A percentile compares a stretch with the other conserved stretches of the same genome.
Evolutionary conservation across 345 rosid species (phyloP).

Genomic region (Syzygium oleosum): DNA sequence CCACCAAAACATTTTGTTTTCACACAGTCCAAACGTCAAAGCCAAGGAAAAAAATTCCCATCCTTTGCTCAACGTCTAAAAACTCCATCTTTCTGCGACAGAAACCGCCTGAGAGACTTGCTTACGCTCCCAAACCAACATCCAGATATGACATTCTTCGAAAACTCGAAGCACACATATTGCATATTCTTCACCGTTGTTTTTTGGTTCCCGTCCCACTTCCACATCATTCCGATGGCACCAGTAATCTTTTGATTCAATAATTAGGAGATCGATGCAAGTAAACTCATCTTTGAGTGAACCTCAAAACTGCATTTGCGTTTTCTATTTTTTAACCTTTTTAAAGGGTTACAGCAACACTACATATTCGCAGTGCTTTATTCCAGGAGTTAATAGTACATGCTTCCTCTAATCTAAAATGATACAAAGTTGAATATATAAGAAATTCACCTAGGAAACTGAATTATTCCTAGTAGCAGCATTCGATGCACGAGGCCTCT

Average conservation of each 20-base stretch:
- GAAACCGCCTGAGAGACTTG: background rate
- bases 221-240: background rate
- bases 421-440: background rate
- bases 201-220: background rate
- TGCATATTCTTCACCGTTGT: background rate
- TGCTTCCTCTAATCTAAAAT: background rate
- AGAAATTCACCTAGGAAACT: background rate
- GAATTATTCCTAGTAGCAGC: background rate
- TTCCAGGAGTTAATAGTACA: background rate
- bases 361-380: background rate
- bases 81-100: background rate
- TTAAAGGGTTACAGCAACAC: background rate
- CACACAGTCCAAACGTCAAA: background rate
- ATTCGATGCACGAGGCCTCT: slow-evolving; percentile 15
- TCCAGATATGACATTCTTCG: background rate
- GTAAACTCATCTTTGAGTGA: background rate
- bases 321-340: background rate
- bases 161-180: background rate
- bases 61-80: background rate
- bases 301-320: background rate
- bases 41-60: background rate
- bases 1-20: background rate
- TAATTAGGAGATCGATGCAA: background rate
- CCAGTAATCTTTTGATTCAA: background rate
- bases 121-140: background rate